Evolutionary conservation across 192 early-diverging fungal species (phyloP), one percentile per base, ranked within the genome.

Genomic region (Haplosporangium gracile): DNA sequence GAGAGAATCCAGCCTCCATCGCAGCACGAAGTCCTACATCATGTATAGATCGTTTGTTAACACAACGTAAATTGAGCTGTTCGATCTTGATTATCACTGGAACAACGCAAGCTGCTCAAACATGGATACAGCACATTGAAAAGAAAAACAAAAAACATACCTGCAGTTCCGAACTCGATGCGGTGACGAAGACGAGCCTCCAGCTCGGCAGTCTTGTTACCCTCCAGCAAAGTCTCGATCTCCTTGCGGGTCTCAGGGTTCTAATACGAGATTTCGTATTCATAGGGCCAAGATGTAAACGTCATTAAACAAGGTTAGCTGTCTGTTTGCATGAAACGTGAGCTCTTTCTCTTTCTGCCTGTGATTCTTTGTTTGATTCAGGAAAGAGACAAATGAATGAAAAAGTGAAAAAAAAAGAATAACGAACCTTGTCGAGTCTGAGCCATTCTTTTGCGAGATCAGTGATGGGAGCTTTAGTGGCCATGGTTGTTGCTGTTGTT

Each of bases 1-100:
- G 89, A 45, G 97, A 91, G 90, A 96, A 99, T 32, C 98, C 98
- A 73, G 97, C 95, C 78, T 96, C 95, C 97, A 98, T 99, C n/a
- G 92, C 91, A 29, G 97, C 96, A 51, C 98, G 91, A 47, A 99
- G 88, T 6, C 98, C 95, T 93, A 42, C 32, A 53, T n/a, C 15
- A 43, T 10, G 75, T 5, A 70, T 45, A 42, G 24, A 4, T 16
- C 0, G 24, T 32, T 74, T 45, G 24, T 51, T 51, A n/a, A n/a
- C 0, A 22, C 49, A 65, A 49, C 29, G 22, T 40, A 4, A 53
- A 63, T 36, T 45, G 18, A 24, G 24, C 22, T 11, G 11, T 20
- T 43, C 60, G 60, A 65, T 32, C 60, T 34, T 2, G 3, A 65
- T 26, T 32, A 65, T 79, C 0, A 34, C 55, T 20, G 9, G 34